phyloP scores from a whole-genome alignment of 305 asterid genomes.

The Fraxinus sp. region DNA sequence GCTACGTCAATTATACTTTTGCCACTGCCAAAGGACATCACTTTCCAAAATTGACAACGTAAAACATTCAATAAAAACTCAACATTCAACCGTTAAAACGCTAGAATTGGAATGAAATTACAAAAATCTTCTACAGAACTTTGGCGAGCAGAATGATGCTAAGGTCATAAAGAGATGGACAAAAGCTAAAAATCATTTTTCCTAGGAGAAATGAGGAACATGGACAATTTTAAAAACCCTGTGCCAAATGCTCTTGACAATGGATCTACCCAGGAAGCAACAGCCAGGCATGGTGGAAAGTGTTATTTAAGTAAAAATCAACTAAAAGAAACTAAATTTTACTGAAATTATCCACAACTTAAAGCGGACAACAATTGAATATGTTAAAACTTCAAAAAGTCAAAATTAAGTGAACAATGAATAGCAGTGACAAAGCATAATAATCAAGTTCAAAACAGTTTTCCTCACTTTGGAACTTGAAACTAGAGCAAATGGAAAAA shows the following conservation, averaged over 20 bases:
- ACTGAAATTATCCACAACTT: not conserved
- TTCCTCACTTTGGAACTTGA: not conserved
- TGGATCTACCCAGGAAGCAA: not conserved
- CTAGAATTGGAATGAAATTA: not conserved
- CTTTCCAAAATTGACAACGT: not conserved
- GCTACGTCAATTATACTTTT: not conserved
- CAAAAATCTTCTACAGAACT: not conserved
- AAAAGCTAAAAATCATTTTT: not conserved
- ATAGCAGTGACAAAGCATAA: conserved; percentile 4
- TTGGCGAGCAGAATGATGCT: not conserved
- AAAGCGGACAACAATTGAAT: not conserved
- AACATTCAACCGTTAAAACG: not conserved
- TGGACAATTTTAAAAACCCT: not conserved
- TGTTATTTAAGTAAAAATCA: not conserved
- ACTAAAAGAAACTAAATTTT: not conserved
- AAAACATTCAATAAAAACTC: not conserved
- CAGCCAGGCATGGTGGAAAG: conserved; percentile 3
- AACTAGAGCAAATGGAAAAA: not conserved
- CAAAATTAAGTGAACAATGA: not conserved
- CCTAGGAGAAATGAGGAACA: not conserved
- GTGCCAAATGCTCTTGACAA: not conserved
- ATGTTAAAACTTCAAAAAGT: not conserved
- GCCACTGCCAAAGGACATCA: not conserved
- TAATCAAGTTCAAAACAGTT: conserved; percentile 3
- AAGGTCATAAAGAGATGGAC: not conserved